Conservation (phyloP, 495 filamentous ascomycete species). For the Annulohypoxylon bovei region DNA sequence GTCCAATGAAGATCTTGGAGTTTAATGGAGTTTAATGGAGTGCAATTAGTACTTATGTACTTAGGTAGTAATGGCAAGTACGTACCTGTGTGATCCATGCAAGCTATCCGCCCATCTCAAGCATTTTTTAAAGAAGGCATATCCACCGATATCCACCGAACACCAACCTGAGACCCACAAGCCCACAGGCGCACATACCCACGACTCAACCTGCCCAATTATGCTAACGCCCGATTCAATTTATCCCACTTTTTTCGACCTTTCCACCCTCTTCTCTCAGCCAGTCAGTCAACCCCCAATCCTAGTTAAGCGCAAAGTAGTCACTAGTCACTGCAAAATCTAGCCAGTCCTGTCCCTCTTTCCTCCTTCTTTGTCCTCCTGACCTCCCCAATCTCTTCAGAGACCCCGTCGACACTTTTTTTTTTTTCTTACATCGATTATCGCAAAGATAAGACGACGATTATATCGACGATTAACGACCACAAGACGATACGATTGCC, state of each 20-base stretch:
- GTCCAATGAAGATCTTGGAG: too few relatives aligned
- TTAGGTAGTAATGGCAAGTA: neutral
- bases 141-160: constrained; percentile 6
- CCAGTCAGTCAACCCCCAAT: constrained; percentile 36
- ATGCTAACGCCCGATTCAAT: constrained; percentile 36
- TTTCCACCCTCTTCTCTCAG: constrained; percentile 39
- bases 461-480: constrained; percentile 26
- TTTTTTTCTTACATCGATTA: constrained; percentile 13
- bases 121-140: constrained; percentile 32
- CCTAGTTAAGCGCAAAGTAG: constrained; percentile 38
- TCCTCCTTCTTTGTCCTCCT: constrained; percentile 38
- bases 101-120: constrained; percentile 25
- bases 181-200: constrained; percentile 4
- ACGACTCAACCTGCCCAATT: constrained; percentile 30
- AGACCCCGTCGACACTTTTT: constrained; percentile 19
- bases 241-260: constrained; percentile 40
- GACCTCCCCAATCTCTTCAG: constrained; percentile 7
- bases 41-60: neutral
- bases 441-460: constrained; percentile 24
- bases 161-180: neutral
- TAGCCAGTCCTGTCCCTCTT: constrained; percentile 27
- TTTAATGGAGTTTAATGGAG: too few relatives aligned
- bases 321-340: constrained; percentile 29
- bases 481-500: constrained; percentile 11
- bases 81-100: constrained; percentile 13